A percentile compares a stretch with the other conserved stretches of the same genome.
These are phyloP conservation scores for Beta macrorhiza DNA, from an alignment of 179 eudicot species.

Conservation along the genomic window DNA sequence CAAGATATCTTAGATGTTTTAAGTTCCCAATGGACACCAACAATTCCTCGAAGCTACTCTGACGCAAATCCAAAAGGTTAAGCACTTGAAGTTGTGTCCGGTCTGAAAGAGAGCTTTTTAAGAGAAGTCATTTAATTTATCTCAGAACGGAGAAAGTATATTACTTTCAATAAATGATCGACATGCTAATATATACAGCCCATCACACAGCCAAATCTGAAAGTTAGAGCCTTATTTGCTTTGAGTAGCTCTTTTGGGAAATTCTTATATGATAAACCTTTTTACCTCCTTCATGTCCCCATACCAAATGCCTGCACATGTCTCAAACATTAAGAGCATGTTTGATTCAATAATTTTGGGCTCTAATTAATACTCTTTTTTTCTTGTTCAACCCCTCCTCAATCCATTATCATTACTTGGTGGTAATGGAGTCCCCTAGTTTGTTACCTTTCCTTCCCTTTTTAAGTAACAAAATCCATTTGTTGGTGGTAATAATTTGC, in stretches of 20 bases:
- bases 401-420: no score
- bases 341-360: no score
- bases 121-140: no score
- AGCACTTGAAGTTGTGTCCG: constrained; percentile 18
- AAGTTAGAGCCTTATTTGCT: constrained; percentile 35
- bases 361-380: no score
- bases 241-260: constrained; percentile 28
- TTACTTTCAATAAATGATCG: no score
- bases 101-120: no score
- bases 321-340: constrained; percentile 20
- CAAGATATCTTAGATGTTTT: constrained; percentile 44
- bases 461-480: no score
- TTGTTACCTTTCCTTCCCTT: no score
- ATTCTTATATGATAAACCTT: constrained; percentile 9
- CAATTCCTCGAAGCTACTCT: constrained; percentile 32
- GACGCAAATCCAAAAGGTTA: constrained; percentile 30
- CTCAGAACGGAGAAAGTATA: no score
- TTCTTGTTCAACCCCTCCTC: no score
- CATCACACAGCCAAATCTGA: constrained; percentile 23
- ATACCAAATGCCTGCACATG: constrained; percentile 31
- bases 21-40: constrained; percentile 42
- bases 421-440: no score
- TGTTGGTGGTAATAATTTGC: no score
- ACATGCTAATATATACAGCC: background rate
- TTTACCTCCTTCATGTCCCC: constrained; percentile 25